These are phyloP conservation scores for Pseudoscleropodium purum DNA, from an alignment of 225 moss, liverwort and hornwort genomes.

Conservation along the genomic window DNA sequence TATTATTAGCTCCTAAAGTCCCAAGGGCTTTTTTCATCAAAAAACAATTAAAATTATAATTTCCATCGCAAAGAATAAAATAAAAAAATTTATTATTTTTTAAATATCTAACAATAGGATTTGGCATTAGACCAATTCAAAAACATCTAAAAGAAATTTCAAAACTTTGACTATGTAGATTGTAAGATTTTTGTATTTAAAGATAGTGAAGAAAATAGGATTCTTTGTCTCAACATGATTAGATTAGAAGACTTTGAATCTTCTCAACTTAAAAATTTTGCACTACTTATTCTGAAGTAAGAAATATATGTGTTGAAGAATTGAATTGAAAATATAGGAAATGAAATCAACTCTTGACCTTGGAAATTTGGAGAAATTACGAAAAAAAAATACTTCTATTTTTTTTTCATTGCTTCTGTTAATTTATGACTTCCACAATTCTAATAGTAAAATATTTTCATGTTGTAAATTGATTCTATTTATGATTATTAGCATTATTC, in stretches of 20 bases:
- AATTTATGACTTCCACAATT: background rate
- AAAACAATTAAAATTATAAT: background rate
- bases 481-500: background rate
- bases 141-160: background rate
- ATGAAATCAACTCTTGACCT: background rate
- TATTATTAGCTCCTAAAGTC: too few species aligned
- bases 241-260: background rate
- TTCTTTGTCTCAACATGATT: rapidly evolving
- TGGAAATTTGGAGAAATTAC: background rate
- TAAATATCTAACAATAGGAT: background rate
- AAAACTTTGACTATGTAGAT: background rate
- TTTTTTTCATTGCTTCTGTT: background rate
- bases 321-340: background rate
- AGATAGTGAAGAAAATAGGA: background rate
- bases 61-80: background rate
- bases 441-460: background rate
- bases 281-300: background rate
- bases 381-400: background rate
- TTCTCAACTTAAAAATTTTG: background rate
- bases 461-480: background rate
- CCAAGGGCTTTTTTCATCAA: too few species aligned
- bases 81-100: background rate
- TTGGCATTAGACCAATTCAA: rapidly evolving
- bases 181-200: background rate
- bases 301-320: background rate